Conservation (phyloP, 768 basidiomycete genomes). For the Hericium coralloides region DNA sequence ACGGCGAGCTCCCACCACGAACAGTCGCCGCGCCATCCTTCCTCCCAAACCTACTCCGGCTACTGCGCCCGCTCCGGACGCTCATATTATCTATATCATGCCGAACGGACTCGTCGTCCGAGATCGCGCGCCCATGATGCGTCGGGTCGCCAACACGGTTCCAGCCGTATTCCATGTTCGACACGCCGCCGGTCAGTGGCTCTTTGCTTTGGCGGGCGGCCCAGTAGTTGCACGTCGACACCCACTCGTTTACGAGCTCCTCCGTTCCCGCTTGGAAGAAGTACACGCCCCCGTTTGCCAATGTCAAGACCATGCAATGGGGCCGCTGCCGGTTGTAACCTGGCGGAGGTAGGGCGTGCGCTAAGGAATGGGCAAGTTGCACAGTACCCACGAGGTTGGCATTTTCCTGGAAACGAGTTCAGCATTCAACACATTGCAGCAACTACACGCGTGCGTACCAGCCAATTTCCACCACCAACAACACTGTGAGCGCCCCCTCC, state of each 20-base stretch:
- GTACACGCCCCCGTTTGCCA: constrained; percentile 84
- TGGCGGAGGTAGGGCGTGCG: constrained; percentile 81
- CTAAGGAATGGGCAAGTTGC: constrained; percentile 78
- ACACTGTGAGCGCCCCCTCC: constrained; percentile 51
- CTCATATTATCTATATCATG: constrained; percentile 59
- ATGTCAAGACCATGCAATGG: constrained; percentile 89
- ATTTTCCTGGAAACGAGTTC: constrained; percentile 51
- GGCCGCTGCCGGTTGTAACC: constrained; percentile 89
- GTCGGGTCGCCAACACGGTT: constrained; percentile 57
- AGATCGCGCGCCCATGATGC: constrained; percentile 41
- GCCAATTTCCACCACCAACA: constrained; percentile 97
- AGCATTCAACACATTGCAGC: constrained; percentile 4
- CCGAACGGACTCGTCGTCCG: constrained; percentile 45
- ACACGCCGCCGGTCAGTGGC: constrained; percentile 91
- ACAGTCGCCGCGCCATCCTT: constrained; percentile 59
- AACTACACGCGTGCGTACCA: constrained; percentile 51
- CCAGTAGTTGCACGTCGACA: constrained; percentile 99
- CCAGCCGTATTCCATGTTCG: constrained; percentile 99
- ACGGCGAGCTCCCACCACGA: constrained; percentile 60
- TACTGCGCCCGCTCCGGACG: constrained; percentile 66
- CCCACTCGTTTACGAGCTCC: constrained; percentile 98
- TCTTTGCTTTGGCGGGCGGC: constrained; percentile 93
- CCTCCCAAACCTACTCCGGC: constrained; percentile 66
- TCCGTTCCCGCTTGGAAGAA: constrained; percentile 99
- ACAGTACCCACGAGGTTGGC: constrained; percentile 80